Evolutionary conservation across 495 filamentous ascomycete species (phyloP).

Genomic region (Aspergillus baeticus): DNA sequence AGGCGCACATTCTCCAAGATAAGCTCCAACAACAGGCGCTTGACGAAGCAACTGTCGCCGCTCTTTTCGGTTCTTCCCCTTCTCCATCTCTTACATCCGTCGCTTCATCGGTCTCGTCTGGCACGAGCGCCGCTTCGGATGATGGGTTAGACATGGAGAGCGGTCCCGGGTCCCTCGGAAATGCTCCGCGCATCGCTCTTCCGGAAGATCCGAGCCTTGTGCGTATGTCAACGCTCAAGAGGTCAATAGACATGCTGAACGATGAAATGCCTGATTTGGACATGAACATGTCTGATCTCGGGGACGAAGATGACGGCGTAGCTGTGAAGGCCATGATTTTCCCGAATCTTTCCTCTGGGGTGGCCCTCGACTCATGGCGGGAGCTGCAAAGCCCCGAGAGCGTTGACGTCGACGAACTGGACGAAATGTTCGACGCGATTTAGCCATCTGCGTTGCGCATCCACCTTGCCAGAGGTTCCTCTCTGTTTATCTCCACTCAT

Average conservation of each 20-base stretch:
- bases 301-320: slow-evolving; percentile 41
- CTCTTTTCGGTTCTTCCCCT: slow-evolving; percentile 45
- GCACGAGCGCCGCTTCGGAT: slow-evolving; percentile 40
- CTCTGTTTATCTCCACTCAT: slow-evolving; percentile 17
- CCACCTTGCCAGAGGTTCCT: not conserved
- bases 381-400: slow-evolving; percentile 81
- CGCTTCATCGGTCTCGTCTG: slow-evolving; percentile 49
- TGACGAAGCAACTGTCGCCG: slow-evolving; percentile 37
- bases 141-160: slow-evolving; percentile 29
- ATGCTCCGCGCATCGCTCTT: slow-evolving; percentile 37
- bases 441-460: slow-evolving; percentile 16
- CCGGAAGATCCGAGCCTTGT: slow-evolving; percentile 30
- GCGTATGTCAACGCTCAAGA: slow-evolving; percentile 40
- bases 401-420: slow-evolving; percentile 88
- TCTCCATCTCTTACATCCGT: slow-evolving; percentile 47
- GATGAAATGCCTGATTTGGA: slow-evolving; percentile 43
- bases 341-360: slow-evolving; percentile 42
- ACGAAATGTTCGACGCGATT: slow-evolving; percentile 70
- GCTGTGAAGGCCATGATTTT: slow-evolving; percentile 40
- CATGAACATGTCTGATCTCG: slow-evolving; percentile 46
- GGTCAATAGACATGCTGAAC: slow-evolving; percentile 46
- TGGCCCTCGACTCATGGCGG: slow-evolving; percentile 47
- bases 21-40: slow-evolving; percentile 29
- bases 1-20: slow-evolving; percentile 20
- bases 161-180: slow-evolving; percentile 18